Evolutionary conservation across 768 basidiomycete species (phyloP).

Genomic region (Amanita inopinata): DNA sequence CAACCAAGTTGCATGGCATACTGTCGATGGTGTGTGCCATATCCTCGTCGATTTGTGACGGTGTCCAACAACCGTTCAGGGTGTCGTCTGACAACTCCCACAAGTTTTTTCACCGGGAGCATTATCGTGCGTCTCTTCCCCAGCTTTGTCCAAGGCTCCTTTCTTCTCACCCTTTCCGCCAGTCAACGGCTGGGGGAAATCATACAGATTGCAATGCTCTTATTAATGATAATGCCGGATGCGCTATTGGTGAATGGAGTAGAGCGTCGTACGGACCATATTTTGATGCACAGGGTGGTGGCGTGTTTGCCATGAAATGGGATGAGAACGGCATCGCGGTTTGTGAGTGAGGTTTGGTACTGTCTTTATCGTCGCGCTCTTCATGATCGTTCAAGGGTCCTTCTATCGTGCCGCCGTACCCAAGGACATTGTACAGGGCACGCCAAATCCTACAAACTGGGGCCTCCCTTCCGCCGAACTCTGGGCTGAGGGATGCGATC

Average conservation of each 20-base stretch:
- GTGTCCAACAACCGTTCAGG: not conserved
- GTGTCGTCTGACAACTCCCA: conserved; percentile 6
- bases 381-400: conserved; percentile 42
- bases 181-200: conserved; percentile 40
- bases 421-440: conserved; percentile 48
- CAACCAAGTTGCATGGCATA: conserved; percentile 81
- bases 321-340: conserved; percentile 66
- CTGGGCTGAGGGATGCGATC: conserved; percentile 44
- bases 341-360: conserved; percentile 38
- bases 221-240: conserved; percentile 56
- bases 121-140: conserved; percentile 2
- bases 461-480: conserved; percentile 57
- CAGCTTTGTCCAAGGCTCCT: not conserved
- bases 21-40: conserved; percentile 26
- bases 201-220: conserved; percentile 47
- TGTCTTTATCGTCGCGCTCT: not conserved
- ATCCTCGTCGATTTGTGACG: not conserved
- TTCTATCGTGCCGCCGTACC: conserved; percentile 77
- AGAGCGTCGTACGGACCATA: conserved; percentile 74
- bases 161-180: not conserved
- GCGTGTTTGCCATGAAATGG: conserved; percentile 88
- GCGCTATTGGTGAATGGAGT: conserved; percentile 73
- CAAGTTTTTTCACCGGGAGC: conserved; percentile 1
- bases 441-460: conserved; percentile 61
- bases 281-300: conserved; percentile 74